A percentile compares a stretch with the other conserved stretches of the same genome.
Conservation (phyloP, 345 rosid species). For the Raphanus sativus region DNA sequence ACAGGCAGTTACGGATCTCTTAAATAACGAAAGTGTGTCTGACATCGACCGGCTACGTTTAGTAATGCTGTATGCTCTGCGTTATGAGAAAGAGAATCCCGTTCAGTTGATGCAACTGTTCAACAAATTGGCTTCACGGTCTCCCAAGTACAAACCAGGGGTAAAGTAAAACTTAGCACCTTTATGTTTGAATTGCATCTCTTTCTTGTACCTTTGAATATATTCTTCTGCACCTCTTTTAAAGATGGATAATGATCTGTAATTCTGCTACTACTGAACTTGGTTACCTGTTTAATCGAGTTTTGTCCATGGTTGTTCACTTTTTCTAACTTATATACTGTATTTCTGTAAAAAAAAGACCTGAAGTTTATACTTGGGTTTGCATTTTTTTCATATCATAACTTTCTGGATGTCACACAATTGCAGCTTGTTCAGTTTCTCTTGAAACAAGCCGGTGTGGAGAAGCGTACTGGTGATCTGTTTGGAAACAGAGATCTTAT, state of each 20-base stretch:
- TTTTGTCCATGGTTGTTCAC: neutral
- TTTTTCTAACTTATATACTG: neutral
- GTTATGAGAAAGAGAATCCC: slow-evolving; percentile 96
- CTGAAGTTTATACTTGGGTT: neutral
- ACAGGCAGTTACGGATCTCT: slow-evolving; percentile 91
- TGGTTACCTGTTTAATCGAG: neutral
- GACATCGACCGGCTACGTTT: slow-evolving; percentile 82
- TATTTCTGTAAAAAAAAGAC: slow-evolving; percentile 7
- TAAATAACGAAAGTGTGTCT: slow-evolving; percentile 79
- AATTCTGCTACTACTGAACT: neutral
- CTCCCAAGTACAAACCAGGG: slow-evolving; percentile 95
- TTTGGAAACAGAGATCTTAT: slow-evolving; percentile 91
- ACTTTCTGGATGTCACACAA: slow-evolving; percentile 35
- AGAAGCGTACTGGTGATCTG: slow-evolving; percentile 94
- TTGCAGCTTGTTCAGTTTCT: slow-evolving; percentile 92
- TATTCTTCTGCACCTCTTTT: no score
- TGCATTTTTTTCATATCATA: slow-evolving; percentile 1
- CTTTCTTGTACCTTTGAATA: no score
- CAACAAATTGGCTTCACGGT: slow-evolving; percentile 83
- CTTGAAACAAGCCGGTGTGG: slow-evolving; percentile 91
- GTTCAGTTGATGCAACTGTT: slow-evolving; percentile 96
- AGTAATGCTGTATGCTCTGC: slow-evolving; percentile 92
- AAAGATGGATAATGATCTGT: slow-evolving; percentile 1
- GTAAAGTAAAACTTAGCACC: slow-evolving; percentile 45
- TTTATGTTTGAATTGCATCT: slow-evolving; percentile 14